Base-by-base conservation (phyloP, 176 grass and related monocot species). In the Zizania latifolia region DNA sequence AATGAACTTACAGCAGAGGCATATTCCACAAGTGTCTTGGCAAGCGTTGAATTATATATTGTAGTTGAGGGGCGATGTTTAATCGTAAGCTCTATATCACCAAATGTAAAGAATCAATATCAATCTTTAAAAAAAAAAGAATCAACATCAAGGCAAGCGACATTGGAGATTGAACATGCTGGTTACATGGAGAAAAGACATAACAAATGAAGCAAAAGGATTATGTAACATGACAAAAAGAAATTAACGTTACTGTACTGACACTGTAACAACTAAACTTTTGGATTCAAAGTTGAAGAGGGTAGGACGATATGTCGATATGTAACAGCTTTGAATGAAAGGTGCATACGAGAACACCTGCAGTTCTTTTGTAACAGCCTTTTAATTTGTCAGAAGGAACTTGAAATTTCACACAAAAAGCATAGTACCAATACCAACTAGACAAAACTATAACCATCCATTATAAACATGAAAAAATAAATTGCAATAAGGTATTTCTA, bases 21-120 rank as follows among this genome's bases (percentile, higher is more conserved):
- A 71, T 98, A 98, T 70, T 98, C 91, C 85, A 88, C 94, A 16
- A 98, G 81, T 61, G 82, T 98, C 71, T 83, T 64, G 34, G 91
- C 91, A 77, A 98, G 81, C 72, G 91, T 98, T 10, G 65, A 69
- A 53, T 98, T 98, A 77, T 94, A 98, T 76, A 86, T 83, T 71
- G 83, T 57, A 76, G 51, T 27, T 5, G 81, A 75, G 19, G 88
- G 70, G 6, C 3, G 55, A 10, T 78, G 48, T 38, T 81, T 85
- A 56, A 87, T 72, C 19, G 38, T 33, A 59, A 85, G 62, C 72
- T 83, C 94, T 98, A 77, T 28, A 62, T 50, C 13, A 79, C 13
- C 36, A 79, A 71, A 73, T 22, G n/a, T 13, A 74, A 55, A 70
- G 3, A 0, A 35, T 62, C 1, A 74, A 0, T 0, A 35, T 34